Percentiles rank a stretch among this genome's conserved stretches.
phyloP scores from a whole-genome alignment of 768 basidiomycete genomes.

The Pleurotus tuoliensis region DNA sequence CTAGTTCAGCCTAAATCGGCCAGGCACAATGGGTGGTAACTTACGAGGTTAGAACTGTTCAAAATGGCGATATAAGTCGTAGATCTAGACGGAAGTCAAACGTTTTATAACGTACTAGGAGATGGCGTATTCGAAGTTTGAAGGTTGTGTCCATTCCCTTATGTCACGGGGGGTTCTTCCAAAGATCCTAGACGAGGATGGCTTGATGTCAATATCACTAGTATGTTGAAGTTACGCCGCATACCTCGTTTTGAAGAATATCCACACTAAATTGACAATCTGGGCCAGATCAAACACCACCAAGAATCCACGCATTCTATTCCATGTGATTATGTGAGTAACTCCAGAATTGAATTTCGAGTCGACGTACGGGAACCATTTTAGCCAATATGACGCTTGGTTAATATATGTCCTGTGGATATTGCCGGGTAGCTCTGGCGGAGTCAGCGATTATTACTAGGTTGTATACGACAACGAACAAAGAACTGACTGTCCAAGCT shows the following conservation, averaged over 20 bases:
- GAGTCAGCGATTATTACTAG: neutral
- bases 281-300: slow-evolving; percentile 87
- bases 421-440: slow-evolving; percentile 49
- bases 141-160: slow-evolving; percentile 74
- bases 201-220: too few relatives aligned
- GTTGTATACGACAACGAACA: neutral
- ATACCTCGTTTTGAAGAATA: slow-evolving; percentile 80
- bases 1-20: neutral
- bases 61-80: neutral
- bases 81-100: neutral
- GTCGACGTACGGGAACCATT: slow-evolving; percentile 66
- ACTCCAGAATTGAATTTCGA: neutral
- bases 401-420: slow-evolving; percentile 77
- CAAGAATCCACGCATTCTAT: slow-evolving; percentile 75
- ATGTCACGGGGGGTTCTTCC: slow-evolving; percentile 78
- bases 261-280: slow-evolving; percentile 83
- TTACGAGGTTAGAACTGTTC: slow-evolving; percentile 25
- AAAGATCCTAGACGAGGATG: slow-evolving; percentile 39
- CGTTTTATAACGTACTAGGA: slow-evolving; percentile 50
- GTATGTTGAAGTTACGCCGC: slow-evolving; percentile 16
- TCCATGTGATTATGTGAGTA: neutral
- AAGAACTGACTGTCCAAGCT: slow-evolving; percentile 27
- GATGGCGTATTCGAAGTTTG: slow-evolving; percentile 69
- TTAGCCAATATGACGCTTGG: slow-evolving; percentile 79
- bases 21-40: neutral